Evolutionary conservation across 1,139 yeast genomes (phyloP).

Genomic region (Zygosaccharomyces sapae): DNA sequence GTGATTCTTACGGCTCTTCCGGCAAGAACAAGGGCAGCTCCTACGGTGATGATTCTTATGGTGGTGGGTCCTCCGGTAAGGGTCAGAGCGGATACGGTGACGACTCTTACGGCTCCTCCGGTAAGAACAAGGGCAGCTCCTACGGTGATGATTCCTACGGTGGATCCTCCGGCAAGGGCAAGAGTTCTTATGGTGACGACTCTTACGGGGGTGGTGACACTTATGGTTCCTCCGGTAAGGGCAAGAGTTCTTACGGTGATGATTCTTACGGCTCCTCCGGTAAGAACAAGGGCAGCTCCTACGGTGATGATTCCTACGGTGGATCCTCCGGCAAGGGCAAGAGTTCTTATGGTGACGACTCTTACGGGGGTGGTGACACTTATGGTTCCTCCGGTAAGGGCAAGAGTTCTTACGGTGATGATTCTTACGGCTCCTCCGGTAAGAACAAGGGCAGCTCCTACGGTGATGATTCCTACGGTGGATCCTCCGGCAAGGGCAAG

Average conservation of each 20-base stretch:
- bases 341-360: no score
- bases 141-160: slow-evolving; percentile 8
- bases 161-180: slow-evolving; percentile 8
- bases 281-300: background rate
- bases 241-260: slow-evolving; percentile 4
- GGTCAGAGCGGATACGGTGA: slow-evolving; percentile 3
- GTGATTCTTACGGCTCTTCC: no score
- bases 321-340: slow-evolving; percentile 8
- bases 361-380: slow-evolving; percentile 16
- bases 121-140: no score
- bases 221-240: slow-evolving; percentile 32
- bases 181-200: no score
- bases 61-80: slow-evolving; percentile 10
- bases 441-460: slow-evolving; percentile 5
- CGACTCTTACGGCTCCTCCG: no score
- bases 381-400: slow-evolving; percentile 33
- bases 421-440: no score
- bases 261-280: no score
- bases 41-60: slow-evolving; percentile 12
- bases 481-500: no score
- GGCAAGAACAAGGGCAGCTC: background rate
- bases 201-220: slow-evolving; percentile 16
- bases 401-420: slow-evolving; percentile 1
- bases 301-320: slow-evolving; percentile 7
- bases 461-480: slow-evolving; percentile 25